phyloP scores from a whole-genome alignment of 139 green algal species.

The Closterium sp. region DNA sequence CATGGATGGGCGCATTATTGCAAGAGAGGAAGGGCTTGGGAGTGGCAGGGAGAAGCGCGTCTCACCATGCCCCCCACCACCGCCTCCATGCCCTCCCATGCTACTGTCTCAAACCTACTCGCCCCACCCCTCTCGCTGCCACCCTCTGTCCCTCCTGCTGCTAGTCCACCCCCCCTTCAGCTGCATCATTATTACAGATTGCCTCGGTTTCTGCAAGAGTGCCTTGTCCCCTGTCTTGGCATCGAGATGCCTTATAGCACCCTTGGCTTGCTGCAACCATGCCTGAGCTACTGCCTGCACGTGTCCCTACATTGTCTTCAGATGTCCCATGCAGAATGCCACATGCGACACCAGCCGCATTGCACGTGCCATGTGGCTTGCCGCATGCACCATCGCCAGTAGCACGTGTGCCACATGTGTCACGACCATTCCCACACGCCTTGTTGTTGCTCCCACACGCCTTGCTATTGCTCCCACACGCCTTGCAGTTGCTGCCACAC shows the following conservation, averaged over 20 bases:
- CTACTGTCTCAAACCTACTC: constrained; percentile 45
- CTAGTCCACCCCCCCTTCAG: neutral
- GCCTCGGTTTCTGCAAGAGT: neutral
- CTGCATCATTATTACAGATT: neutral
- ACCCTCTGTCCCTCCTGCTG: neutral
- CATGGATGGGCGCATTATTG: neutral
- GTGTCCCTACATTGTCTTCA: neutral
- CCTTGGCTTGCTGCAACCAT: neutral
- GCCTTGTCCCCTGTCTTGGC: too few species aligned
- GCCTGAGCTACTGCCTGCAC: neutral
- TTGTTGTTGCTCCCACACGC: too few species aligned
- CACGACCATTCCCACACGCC: neutral
- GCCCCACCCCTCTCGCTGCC: neutral
- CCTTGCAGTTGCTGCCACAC: too few species aligned
- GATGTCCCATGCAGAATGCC: neutral
- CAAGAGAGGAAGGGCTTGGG: too few species aligned
- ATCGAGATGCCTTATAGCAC: neutral
- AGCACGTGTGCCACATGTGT: neutral
- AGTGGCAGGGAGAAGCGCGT: neutral
- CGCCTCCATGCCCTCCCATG: constrained; percentile 42
- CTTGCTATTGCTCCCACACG: too few species aligned
- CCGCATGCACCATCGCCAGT: neutral
- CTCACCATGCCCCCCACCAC: constrained; percentile 34
- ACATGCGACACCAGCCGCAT: neutral
- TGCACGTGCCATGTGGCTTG: neutral